Conservation (phyloP, 2,329 filamentous ascomycete species). For the Cladophialophora exuberans region DNA sequence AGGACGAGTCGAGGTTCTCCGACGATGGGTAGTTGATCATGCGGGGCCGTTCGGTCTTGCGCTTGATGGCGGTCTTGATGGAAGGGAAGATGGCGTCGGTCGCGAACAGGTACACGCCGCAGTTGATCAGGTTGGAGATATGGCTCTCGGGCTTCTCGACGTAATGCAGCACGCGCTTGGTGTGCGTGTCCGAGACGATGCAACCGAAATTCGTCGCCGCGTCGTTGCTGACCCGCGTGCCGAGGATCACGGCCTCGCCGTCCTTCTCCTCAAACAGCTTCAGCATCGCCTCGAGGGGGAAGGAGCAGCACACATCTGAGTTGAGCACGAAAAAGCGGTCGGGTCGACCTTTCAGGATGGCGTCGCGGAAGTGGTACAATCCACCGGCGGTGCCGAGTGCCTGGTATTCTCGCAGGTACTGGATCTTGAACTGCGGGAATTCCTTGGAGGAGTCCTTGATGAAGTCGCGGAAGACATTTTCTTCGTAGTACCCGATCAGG, state of each 20-base stretch:
- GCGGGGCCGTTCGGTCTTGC: conserved; percentile 85
- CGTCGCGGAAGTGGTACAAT: conserved; percentile 98
- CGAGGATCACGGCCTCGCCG: conserved; percentile 93
- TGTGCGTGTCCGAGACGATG: conserved; percentile 92
- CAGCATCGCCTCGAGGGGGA: conserved; percentile 94
- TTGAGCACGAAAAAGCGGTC: conserved; percentile 97
- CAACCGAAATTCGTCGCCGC: conserved; percentile 96
- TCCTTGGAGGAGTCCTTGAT: conserved; percentile 86
- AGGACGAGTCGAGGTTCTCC: conserved; percentile 80
- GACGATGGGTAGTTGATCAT: conserved; percentile 94
- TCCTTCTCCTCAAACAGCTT: conserved; percentile 92
- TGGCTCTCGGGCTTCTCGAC: conserved; percentile 98
- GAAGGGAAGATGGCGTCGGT: conserved; percentile 96
- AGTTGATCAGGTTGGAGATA: conserved; percentile 99
- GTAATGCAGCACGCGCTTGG: conserved; percentile 94
- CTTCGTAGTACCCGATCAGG: conserved; percentile 98
- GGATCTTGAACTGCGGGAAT: conserved; percentile 86
- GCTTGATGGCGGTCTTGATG: conserved; percentile 93
- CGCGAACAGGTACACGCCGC: conserved; percentile 95
- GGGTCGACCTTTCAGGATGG: conserved; percentile 92
- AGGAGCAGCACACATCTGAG: conserved; percentile 98
- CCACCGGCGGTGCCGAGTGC: conserved; percentile 94
- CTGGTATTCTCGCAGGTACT: conserved; percentile 97
- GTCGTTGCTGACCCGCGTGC: conserved; percentile 87
- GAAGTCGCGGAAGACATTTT: conserved; percentile 94